Percentiles rank a stretch among this genome's conserved stretches.
Evolutionary conservation across 169 alveolate genomes (phyloP).

Genomic region (Haemoproteus tartakovskyi): DNA sequence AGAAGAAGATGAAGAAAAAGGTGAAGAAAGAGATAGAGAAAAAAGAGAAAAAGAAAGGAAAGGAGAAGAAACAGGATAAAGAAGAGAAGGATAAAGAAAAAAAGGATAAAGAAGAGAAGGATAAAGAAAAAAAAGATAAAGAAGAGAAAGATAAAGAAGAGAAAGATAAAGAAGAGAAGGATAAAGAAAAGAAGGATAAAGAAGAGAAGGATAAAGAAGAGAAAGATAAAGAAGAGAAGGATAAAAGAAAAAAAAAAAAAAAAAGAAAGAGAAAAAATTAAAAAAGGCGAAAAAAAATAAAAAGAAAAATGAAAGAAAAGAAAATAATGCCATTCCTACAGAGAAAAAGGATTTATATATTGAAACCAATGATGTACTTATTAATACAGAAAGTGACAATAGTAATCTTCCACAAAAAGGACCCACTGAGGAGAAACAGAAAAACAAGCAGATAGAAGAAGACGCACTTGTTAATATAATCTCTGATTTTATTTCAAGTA

Average conservation of each 20-base stretch:
- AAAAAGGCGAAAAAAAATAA: neutral
- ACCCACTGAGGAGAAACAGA: neutral
- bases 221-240: no score
- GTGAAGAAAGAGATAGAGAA: neutral
- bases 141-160: neutral
- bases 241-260: neutral
- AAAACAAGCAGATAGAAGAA: neutral
- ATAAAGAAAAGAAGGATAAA: neutral
- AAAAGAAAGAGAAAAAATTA: no score
- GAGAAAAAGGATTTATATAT: neutral
- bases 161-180: neutral
- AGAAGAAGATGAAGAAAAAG: neutral
- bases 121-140: neutral
- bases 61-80: neutral
- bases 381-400: neutral
- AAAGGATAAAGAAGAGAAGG: neutral
- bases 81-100: neutral
- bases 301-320: no score
- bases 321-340: no score
- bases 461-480: slow-evolving; percentile 40
- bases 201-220: slow-evolving; percentile 1
- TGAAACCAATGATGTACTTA: neutral
- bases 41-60: neutral
- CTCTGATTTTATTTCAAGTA: slow-evolving; percentile 24
- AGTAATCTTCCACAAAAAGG: no score